These are phyloP conservation scores for Metschnikowia noctiluminum DNA, from an alignment of 805 yeast species.

Conservation along the genomic window DNA sequence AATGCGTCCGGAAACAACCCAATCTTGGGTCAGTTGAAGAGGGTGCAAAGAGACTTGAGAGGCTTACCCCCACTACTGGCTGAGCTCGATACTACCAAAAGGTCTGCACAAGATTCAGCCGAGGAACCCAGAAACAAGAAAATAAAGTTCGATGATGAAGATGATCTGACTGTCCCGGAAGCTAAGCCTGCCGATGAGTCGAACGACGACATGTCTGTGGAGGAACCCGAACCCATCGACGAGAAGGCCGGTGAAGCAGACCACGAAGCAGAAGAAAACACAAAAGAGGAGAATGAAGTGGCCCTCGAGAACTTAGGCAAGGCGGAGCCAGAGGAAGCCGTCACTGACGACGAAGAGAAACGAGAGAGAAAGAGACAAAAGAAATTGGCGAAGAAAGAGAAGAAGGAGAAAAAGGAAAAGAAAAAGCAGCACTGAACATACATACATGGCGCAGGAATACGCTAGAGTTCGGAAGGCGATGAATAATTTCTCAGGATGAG, in stretches of 20 bases:
- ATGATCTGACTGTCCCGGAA: neutral
- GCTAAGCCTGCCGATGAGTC: constrained; percentile 4
- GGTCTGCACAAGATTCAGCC: constrained; percentile 5
- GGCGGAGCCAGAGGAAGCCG: constrained; percentile 13
- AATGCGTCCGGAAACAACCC: constrained; percentile 34
- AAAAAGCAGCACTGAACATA: too few species aligned
- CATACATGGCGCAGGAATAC: too few species aligned
- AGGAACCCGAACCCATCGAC: constrained; percentile 11
- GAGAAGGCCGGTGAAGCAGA: constrained; percentile 7
- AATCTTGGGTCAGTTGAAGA: constrained; percentile 57
- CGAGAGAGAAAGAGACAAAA: constrained; percentile 26
- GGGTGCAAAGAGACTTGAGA: constrained; percentile 74
- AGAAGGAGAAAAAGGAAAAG: constrained; percentile 17
- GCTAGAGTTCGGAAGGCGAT: neutral
- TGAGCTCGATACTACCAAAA: constrained; percentile 16
- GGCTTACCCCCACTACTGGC: constrained; percentile 67
- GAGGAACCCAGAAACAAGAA: constrained; percentile 22
- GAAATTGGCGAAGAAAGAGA: constrained; percentile 24
- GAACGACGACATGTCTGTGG: constrained; percentile 9
- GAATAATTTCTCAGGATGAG: neutral
- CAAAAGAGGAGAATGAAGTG: constrained; percentile 3
- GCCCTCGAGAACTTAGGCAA: constrained; percentile 1
- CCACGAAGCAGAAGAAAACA: constrained; percentile 5
- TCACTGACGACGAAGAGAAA: constrained; percentile 20
- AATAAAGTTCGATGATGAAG: constrained; percentile 22